phyloP scores from a whole-genome alignment of 352 stramenopile genomes.

The Saprolegnia parasitica region DNA sequence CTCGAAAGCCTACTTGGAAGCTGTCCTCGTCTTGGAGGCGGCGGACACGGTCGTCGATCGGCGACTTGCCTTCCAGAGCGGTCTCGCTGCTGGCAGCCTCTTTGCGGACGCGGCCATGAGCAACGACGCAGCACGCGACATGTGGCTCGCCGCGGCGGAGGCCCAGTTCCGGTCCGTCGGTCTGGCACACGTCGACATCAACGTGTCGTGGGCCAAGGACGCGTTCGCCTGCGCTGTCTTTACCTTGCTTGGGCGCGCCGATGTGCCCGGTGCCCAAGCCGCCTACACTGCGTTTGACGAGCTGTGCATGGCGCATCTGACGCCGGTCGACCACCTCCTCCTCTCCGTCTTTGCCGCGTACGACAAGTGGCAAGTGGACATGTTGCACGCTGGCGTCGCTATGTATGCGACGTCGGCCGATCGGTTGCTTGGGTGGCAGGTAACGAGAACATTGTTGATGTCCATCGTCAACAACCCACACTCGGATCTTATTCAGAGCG shows the following conservation, averaged over 20 bases:
- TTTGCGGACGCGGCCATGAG: background rate
- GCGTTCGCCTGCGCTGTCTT: background rate
- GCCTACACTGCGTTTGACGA: background rate
- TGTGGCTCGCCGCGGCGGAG: background rate
- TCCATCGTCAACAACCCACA: background rate
- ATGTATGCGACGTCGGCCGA: background rate
- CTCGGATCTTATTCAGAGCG: background rate
- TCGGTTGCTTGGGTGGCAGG: conserved; percentile 13
- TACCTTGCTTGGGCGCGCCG: background rate
- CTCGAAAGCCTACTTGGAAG: background rate
- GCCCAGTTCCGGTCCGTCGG: background rate
- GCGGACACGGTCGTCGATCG: conserved; percentile 7
- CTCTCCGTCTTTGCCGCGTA: conserved; percentile 24
- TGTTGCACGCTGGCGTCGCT: background rate
- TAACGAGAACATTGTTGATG: background rate
- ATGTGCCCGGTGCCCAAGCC: background rate
- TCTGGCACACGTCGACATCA: background rate
- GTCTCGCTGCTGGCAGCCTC: background rate
- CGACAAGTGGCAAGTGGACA: conserved; percentile 7
- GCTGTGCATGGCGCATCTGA: conserved; percentile 7
- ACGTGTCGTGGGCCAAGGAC: conserved; percentile 7
- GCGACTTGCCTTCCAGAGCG: background rate
- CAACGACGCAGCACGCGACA: background rate
- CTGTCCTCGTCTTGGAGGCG: background rate
- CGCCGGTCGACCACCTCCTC: conserved; percentile 8